A percentile compares a stretch with the other conserved stretches of the same genome.
These are phyloP conservation scores for Stromatinia cepivora DNA, from an alignment of 2,329 filamentous ascomycete species.

Conservation along the genomic window DNA sequence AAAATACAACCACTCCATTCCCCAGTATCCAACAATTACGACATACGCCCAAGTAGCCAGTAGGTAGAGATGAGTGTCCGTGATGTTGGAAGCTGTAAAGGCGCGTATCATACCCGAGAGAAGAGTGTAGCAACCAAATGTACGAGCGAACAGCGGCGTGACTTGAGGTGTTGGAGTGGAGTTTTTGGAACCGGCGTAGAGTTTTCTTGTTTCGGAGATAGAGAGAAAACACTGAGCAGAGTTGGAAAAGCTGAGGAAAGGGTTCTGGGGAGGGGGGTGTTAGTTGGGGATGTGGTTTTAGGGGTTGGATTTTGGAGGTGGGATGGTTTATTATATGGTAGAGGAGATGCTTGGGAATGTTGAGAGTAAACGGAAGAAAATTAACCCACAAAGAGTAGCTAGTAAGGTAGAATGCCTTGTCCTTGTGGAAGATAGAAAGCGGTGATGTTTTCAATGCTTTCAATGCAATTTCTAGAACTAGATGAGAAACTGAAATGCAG, in stretches of 20 bases:
- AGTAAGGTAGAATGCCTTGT: not conserved
- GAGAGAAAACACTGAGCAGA: not conserved
- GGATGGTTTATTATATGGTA: not conserved
- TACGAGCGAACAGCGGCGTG: not conserved
- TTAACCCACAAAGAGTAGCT: not conserved
- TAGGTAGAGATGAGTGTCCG: too few relatives aligned
- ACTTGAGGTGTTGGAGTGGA: not conserved
- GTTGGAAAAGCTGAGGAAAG: not conserved
- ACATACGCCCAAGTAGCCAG: not conserved
- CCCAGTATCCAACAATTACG: not conserved
- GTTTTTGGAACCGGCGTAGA: not conserved
- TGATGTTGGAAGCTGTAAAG: not conserved
- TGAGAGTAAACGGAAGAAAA: fast-evolving
- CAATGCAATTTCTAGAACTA: too few relatives aligned
- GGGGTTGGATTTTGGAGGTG: not conserved
- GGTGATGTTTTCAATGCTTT: not conserved
- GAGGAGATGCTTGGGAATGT: too few relatives aligned
- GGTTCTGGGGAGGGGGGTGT: not conserved
- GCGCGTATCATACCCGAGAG: not conserved
- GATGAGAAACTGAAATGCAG: too few relatives aligned
- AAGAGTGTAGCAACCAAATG: not conserved
- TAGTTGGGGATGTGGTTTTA: not conserved
- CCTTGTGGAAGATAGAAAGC: not conserved
- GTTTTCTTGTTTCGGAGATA: not conserved
- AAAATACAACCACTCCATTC: not conserved